These are phyloP conservation scores for Vigna reflexopilosa DNA, from an alignment of 306 rosid genomes.

Conservation along the genomic window DNA sequence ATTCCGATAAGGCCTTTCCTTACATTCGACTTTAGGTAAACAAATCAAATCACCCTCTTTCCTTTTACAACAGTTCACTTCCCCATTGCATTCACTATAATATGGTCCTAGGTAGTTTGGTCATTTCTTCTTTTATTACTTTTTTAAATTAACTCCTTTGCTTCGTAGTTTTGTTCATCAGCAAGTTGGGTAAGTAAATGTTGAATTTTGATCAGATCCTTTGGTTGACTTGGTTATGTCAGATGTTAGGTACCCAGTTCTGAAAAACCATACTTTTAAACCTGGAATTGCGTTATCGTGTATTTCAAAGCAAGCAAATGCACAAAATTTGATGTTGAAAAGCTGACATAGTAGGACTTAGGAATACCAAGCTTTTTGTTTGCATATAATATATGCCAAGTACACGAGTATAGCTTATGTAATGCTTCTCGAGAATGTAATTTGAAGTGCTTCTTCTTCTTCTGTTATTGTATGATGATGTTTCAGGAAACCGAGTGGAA, in stretches of 20 bases:
- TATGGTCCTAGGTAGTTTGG: conserved; percentile 45
- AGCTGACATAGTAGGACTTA: conserved; percentile 7
- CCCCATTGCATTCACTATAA: conserved; percentile 43
- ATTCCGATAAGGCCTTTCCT: conserved; percentile 53
- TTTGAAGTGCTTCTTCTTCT: conserved; percentile 38
- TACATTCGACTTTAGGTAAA: conserved; percentile 51
- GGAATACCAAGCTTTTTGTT: conserved; percentile 1
- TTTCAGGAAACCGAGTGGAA: conserved; percentile 55
- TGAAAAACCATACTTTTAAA: conserved; percentile 22
- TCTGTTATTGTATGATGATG: conserved; percentile 41
- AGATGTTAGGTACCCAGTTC: conserved; percentile 30
- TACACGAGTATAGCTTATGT: neutral
- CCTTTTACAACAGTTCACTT: conserved; percentile 47
- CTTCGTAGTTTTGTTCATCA: conserved; percentile 44
- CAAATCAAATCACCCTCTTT: conserved; percentile 36
- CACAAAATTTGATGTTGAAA: conserved; percentile 28
- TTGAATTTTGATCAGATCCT: conserved; percentile 29
- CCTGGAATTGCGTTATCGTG: neutral
- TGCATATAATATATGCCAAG: conserved; percentile 13
- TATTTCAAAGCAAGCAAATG: conserved; percentile 14
- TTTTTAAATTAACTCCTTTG: neutral
- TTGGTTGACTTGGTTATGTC: conserved; percentile 25
- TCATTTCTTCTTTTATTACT: conserved; percentile 14
- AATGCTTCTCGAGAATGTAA: neutral
- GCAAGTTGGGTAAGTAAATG: conserved; percentile 24